Base-by-base conservation (phyloP, 202 grass and related monocot species). In the Panicum hallii region DNA sequence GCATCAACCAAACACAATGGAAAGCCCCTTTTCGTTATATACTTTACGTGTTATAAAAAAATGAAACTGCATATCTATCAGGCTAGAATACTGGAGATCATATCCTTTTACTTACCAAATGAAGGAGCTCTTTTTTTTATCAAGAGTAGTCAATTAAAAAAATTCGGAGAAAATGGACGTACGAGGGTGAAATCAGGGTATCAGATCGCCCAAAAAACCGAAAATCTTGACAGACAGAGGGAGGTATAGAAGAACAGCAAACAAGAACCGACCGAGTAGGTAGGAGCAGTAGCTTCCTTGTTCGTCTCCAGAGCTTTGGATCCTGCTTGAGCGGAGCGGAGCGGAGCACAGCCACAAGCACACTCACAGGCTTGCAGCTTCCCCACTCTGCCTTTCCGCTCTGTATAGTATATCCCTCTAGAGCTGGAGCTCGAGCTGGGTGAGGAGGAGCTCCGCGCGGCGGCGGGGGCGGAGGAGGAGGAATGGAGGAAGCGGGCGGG, bases 1-100 rank as follows among this genome's bases (percentile, higher is more conserved):
- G 45, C 55, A 89, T 43, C 77, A 77, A 49, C 60, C 17, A 58
- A 58, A 75, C 58, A 26, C 40, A 44, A 78, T 19, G 83, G 49
- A 69, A 70, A 45, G 6, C 28, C 6, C 0, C 19, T 4, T 9
- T 5, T 79, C 7, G 28, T 69, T 41, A 8, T 69, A 12, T n/a
- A 6, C 7, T 11, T 7, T 64, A 30, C 5, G 46, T 46, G 12
- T 70, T 9, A 54, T 9, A 54, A 55, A 46, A 1, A 58, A 62
- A 38, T 3, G 0, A 52, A 65, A 38, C 14, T 2, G 12, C 34
- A 22, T 68, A 75, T 80, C 75, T 79, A 60, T 68, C 42, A 57
- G 47, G 34, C 41, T 82, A 49, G 57, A 79, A 20, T 4, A 78
- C 8, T 45, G 2, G 86, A 72, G 58, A 77, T 49, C 28, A 46